Base-by-base conservation (phyloP, 768 basidiomycete genomes). In the Agrocybe pediades region DNA sequence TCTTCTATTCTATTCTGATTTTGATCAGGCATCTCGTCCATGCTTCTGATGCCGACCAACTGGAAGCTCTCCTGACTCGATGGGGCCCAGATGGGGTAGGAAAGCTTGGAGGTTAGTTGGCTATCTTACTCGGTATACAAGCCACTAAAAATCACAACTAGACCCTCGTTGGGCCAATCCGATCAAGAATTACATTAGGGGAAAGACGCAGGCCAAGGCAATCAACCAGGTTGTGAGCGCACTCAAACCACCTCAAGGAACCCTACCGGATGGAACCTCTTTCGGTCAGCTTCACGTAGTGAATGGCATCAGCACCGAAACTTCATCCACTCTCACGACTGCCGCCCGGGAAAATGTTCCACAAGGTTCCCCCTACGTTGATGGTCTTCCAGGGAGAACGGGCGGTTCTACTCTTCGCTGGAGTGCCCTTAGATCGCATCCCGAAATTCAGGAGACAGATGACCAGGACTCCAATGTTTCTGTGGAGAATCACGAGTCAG, bases 81-180 rank as follows among this genome's bases (percentile, higher is more conserved):
- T 95, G 94, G 92, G 88, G 89, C 30, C 88, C 89, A 41, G 93
- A 95, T 71, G 87, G 92, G 36, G 72, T 92, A 68, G 92, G 92
- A 54, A 95, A 95, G 71, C 74, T 95, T 46, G 91, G 88, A 74
- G 88, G 92, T 92, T 64, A 72, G 84, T 49, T 46, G 36, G 53
- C 41, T 51, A 45, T 54, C 54, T 46, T 56, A 53, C 55, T 54
- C 39, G 51, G 51, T 58, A 51, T 40, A 46, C 55, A 57, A 51
- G 56, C 54, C 68, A 64, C 59, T 63, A 43, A 48, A 59, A 57
- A 64, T n/a, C n/a, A n/a, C n/a, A 46, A 46, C 26, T 67, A 93
- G 92, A 92, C 79, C 92, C 92, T 59, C 83, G 80, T 57, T 95
- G 93, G 93, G 92, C 91, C 40, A 81, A 77, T 68, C 90, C 91